Conservation (phyloP, 2,329 filamentous ascomycete genomes). For the Parascedosporium putredinis region DNA sequence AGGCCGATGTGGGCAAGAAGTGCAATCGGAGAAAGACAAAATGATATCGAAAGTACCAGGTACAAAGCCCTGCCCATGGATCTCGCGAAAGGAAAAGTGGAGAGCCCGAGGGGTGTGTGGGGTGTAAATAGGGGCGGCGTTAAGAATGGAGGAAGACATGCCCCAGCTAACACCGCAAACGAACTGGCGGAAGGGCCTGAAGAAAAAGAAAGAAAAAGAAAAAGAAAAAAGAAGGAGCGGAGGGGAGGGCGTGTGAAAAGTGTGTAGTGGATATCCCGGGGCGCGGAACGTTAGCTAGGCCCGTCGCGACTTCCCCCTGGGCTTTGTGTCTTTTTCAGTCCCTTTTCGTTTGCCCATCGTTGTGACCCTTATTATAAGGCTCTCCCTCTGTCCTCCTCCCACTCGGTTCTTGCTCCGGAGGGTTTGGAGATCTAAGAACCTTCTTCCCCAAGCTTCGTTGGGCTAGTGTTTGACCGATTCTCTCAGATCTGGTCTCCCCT, state of each 20-base stretch:
- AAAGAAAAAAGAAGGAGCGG: neutral
- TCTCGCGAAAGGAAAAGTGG: neutral
- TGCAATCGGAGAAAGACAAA: neutral
- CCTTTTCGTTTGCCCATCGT: too few species aligned
- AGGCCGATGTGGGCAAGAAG: neutral
- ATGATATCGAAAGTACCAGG: neutral
- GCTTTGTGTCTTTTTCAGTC: neutral
- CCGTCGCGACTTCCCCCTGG: slow-evolving; percentile 2
- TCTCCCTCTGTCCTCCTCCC: neutral
- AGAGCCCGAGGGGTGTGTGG: neutral
- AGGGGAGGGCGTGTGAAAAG: neutral
- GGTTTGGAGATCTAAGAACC: neutral
- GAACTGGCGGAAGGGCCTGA: too few species aligned
- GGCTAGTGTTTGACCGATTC: neutral
- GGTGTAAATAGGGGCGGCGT: slow-evolving; percentile 1
- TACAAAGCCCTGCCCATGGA: neutral
- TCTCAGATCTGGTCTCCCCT: neutral
- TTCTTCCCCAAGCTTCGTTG: neutral
- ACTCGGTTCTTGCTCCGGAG: neutral
- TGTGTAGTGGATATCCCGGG: neutral
- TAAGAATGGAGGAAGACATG: neutral
- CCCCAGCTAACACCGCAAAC: neutral
- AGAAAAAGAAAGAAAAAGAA: neutral
- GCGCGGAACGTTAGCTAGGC: slow-evolving; percentile 3
- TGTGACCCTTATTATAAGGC: neutral